Conservation (phyloP, 768 basidiomycete species). For the Mycena maculata region DNA sequence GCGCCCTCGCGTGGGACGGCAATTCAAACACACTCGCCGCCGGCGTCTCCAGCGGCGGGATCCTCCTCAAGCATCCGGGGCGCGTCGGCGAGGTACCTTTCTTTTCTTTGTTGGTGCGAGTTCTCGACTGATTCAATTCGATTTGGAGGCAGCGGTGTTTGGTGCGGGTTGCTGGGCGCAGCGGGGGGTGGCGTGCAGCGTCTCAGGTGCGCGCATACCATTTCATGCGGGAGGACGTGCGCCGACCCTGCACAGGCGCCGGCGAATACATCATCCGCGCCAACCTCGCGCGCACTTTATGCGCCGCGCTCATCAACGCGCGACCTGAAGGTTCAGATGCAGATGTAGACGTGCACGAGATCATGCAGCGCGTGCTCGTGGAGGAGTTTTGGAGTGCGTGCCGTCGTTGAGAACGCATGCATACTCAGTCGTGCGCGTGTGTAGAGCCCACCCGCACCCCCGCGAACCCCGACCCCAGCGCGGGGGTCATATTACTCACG, state of each 20-base stretch:
- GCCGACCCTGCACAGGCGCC: slow-evolving; percentile 2
- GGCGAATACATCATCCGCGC: slow-evolving; percentile 61
- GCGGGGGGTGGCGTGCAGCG: slow-evolving; percentile 58
- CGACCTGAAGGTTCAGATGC: not conserved
- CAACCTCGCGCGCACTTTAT: slow-evolving; percentile 53
- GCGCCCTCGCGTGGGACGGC: slow-evolving; percentile 71
- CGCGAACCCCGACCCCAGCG: slow-evolving; percentile 55
- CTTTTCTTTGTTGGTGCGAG: too few relatives aligned
- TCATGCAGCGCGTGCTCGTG: slow-evolving; percentile 25
- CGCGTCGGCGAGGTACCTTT: slow-evolving; percentile 75
- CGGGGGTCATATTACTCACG: slow-evolving; percentile 72
- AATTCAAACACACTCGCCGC: slow-evolving; percentile 60
- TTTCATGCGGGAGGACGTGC: not conserved
- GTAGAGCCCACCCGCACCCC: slow-evolving; percentile 29
- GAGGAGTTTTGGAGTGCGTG: slow-evolving; percentile 22
- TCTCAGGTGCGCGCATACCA: slow-evolving; percentile 51
- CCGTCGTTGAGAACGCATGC: not conserved
- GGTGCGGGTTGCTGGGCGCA: slow-evolving; percentile 73
- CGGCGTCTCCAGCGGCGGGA: slow-evolving; percentile 87
- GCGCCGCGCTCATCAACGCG: slow-evolving; percentile 52
- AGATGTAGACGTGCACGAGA: slow-evolving; percentile 23
- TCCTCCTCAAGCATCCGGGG: slow-evolving; percentile 81
- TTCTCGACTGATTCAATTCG: too few relatives aligned
- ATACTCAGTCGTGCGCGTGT: not conserved
- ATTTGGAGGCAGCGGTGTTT: slow-evolving; percentile 68